Evolutionary conservation across 2,329 filamentous ascomycete species (phyloP).

Genomic region (Lachnellula hyalina): DNA sequence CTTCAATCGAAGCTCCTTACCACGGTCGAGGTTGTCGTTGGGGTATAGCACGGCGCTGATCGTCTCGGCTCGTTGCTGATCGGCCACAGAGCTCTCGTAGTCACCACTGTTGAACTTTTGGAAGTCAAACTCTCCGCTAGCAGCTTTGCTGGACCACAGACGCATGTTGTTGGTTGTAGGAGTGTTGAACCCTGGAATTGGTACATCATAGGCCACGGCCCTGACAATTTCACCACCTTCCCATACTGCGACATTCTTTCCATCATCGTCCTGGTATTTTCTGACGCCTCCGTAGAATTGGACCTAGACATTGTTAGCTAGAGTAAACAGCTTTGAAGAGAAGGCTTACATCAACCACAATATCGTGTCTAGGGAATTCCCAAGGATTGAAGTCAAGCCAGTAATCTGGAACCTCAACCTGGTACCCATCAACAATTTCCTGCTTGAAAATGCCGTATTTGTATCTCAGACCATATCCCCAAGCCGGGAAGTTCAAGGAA

Average conservation of each 20-base stretch:
- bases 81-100: constrained; percentile 93
- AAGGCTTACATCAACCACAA: constrained; percentile 71
- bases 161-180: constrained; percentile 92
- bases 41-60: constrained; percentile 97
- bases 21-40: constrained; percentile 93
- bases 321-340: constrained; percentile 26
- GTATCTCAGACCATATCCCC: constrained; percentile 95
- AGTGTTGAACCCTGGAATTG: constrained; percentile 85
- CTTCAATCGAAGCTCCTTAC: constrained; percentile 95
- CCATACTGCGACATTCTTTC: constrained; percentile 73
- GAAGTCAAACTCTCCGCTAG: constrained; percentile 96
- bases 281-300: constrained; percentile 89
- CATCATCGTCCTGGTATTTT: constrained; percentile 68
- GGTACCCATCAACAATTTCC: constrained; percentile 96
- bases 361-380: constrained; percentile 95
- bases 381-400: constrained; percentile 99
- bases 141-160: constrained; percentile 96
- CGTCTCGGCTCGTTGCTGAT: constrained; percentile 97
- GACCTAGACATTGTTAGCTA: constrained; percentile 42
- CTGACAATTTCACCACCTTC: constrained; percentile 89
- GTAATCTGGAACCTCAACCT: constrained; percentile 97
- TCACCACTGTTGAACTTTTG: constrained; percentile 99
- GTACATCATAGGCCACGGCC: constrained; percentile 89
- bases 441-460: constrained; percentile 99
- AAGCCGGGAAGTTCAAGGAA: constrained; percentile 89